These are phyloP conservation scores for Ziziphus jujuba DNA, from an alignment of 306 rosid species.

Conservation along the genomic window DNA sequence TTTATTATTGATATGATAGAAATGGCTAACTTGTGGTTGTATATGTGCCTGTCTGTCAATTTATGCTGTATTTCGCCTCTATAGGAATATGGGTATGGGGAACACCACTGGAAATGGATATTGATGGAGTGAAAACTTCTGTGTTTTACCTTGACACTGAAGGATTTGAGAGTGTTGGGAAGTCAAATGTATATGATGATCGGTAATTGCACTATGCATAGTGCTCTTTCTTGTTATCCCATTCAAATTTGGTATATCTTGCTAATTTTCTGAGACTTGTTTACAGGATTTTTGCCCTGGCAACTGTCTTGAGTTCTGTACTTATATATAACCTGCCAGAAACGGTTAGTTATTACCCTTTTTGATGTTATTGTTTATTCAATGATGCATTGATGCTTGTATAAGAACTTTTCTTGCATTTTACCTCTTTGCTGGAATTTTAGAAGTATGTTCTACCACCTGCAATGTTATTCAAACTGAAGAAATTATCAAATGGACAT, in stretches of 20 bases:
- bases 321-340: conserved; percentile 92
- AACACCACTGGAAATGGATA: conserved; percentile 72
- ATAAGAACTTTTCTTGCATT: too few species aligned
- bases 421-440: too few species aligned
- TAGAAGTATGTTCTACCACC: too few species aligned
- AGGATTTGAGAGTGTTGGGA: conserved; percentile 97
- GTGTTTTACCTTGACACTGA: conserved; percentile 92
- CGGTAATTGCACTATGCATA: conserved; percentile 50
- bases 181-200: conserved; percentile 96
- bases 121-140: conserved; percentile 84
- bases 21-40: conserved; percentile 17
- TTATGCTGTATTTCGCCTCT: conserved; percentile 19
- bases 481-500: too few species aligned
- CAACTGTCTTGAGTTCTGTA: conserved; percentile 93
- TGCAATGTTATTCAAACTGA: too few species aligned
- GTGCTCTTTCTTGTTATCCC: conserved; percentile 3
- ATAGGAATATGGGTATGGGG: conserved; percentile 99
- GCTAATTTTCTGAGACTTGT: conserved; percentile 22
- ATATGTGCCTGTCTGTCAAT: conserved; percentile 4
- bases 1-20: conserved; percentile 30
- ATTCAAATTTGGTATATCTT: conserved; percentile 10
- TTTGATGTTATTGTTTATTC: background rate
- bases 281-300: conserved; percentile 91
- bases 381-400: background rate
- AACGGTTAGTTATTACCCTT: conserved; percentile 57